A percentile compares a stretch with the other conserved stretches of the same genome.
Conservation (phyloP, 108 stramenopile genomes). For the Skeletonema tropicum region DNA sequence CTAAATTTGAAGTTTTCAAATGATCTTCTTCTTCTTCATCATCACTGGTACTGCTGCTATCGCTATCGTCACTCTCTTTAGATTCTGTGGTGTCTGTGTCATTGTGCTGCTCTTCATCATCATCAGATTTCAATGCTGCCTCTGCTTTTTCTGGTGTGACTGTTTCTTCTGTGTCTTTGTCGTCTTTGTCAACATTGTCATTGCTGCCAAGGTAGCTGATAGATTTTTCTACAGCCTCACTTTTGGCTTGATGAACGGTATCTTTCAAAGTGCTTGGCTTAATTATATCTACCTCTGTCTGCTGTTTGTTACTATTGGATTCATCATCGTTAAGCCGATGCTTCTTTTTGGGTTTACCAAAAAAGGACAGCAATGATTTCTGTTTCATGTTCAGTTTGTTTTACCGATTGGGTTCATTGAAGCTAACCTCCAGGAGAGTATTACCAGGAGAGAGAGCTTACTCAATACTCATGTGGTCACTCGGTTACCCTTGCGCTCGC, state of each 20-base stretch:
- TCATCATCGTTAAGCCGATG: not conserved
- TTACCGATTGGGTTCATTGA: too few relatives aligned
- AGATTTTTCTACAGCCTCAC: not conserved
- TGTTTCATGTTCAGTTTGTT: conserved; percentile 16
- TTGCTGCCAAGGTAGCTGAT: not conserved
- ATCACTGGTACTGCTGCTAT: not conserved
- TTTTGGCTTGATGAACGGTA: not conserved
- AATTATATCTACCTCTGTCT: too few relatives aligned
- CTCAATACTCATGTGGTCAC: too few relatives aligned
- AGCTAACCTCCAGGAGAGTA: too few relatives aligned
- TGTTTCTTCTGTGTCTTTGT: conserved; percentile 6
- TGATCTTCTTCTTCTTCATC: not conserved
- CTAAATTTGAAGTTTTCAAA: not conserved
- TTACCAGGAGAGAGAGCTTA: too few relatives aligned
- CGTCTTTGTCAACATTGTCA: not conserved
- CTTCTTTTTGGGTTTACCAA: conserved; percentile 20
- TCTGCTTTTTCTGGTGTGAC: not conserved
- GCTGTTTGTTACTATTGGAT: not conserved
- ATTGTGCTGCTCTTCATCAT: not conserved
- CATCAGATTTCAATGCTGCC: not conserved
- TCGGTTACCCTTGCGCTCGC: too few relatives aligned
- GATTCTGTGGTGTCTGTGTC: not conserved
- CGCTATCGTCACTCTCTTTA: conserved; percentile 9
- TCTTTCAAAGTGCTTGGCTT: too few relatives aligned
- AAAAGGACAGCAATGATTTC: conserved; percentile 32